A percentile compares a stretch with the other conserved stretches of the same genome.
Conservation (phyloP, 2,329 filamentous ascomycete genomes). For the Aspergillus floridensis region DNA sequence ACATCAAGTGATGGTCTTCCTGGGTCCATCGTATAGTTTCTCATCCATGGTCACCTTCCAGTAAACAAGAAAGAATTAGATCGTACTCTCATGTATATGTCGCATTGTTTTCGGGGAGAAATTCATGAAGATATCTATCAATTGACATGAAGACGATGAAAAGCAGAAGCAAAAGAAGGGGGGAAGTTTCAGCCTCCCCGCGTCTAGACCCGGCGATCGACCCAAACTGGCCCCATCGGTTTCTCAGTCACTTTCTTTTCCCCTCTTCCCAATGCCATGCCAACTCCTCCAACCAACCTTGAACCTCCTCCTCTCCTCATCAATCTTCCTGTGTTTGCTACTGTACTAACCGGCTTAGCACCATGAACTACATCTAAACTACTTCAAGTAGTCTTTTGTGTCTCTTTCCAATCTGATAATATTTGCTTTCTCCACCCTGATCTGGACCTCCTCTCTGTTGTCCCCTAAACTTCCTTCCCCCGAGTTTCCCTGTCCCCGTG, state of each 20-base stretch:
- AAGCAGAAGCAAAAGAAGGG: background rate
- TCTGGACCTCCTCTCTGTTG: background rate
- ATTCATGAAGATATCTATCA: background rate
- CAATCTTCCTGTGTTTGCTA: background rate
- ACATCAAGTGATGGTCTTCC: background rate
- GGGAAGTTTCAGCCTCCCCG: conserved; percentile 21
- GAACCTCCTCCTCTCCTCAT: background rate
- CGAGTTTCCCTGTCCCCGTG: background rate
- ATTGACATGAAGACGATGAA: background rate
- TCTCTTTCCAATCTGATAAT: background rate
- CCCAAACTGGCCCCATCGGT: conserved; percentile 24
- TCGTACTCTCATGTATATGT: no score
- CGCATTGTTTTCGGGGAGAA: background rate
- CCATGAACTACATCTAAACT: background rate
- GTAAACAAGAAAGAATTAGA: background rate
- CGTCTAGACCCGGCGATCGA: conserved; percentile 36
- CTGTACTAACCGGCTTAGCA: background rate
- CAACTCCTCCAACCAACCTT: background rate
- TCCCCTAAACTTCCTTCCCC: background rate
- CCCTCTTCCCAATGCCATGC: background rate
- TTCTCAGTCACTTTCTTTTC: conserved; percentile 14
- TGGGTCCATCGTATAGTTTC: conserved; percentile 20
- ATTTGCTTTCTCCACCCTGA: background rate
- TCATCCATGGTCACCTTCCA: conserved; percentile 23
- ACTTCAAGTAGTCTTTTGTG: background rate